These are phyloP conservation scores for Myriosclerotinia scirpicola DNA, from an alignment of 2,329 filamentous ascomycete species.

Conservation along the genomic window DNA sequence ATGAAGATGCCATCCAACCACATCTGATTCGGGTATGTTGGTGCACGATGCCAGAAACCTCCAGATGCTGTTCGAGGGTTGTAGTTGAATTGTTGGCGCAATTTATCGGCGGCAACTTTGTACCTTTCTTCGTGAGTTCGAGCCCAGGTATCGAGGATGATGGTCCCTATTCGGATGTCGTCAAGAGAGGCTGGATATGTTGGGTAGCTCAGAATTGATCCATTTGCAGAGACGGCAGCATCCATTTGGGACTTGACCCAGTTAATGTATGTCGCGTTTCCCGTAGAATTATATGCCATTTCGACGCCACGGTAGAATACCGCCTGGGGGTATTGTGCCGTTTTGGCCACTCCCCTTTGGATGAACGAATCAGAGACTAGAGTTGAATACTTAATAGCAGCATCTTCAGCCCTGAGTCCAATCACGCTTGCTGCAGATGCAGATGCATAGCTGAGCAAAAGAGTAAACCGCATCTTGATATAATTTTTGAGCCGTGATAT, in stretches of 20 bases:
- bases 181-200: constrained; percentile 51
- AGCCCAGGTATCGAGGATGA: constrained; percentile 22
- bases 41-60: constrained; percentile 48
- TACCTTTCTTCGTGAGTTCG: constrained; percentile 49
- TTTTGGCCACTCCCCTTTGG: constrained; percentile 11
- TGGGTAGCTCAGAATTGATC: constrained; percentile 50
- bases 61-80: constrained; percentile 52
- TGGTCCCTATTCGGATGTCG: constrained; percentile 51
- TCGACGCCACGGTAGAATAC: constrained; percentile 24
- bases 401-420: constrained; percentile 2
- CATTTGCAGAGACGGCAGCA: constrained; percentile 48
- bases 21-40: constrained; percentile 53
- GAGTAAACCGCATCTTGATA: constrained; percentile 7
- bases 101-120: constrained; percentile 48
- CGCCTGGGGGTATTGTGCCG: constrained; percentile 16
- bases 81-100: constrained; percentile 49
- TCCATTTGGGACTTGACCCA: constrained; percentile 51
- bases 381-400: constrained; percentile 11
- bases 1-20: constrained; percentile 56
- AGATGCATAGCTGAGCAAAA: constrained; percentile 10
- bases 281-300: constrained; percentile 45
- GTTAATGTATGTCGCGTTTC: constrained; percentile 46
- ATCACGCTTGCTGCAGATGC: constrained; percentile 3
- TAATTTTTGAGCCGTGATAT: not conserved
- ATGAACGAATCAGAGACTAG: constrained; percentile 21